Evolutionary conservation across 306 rosid genomes (phyloP).

Genomic region (Gastrolobium bilobum): DNA sequence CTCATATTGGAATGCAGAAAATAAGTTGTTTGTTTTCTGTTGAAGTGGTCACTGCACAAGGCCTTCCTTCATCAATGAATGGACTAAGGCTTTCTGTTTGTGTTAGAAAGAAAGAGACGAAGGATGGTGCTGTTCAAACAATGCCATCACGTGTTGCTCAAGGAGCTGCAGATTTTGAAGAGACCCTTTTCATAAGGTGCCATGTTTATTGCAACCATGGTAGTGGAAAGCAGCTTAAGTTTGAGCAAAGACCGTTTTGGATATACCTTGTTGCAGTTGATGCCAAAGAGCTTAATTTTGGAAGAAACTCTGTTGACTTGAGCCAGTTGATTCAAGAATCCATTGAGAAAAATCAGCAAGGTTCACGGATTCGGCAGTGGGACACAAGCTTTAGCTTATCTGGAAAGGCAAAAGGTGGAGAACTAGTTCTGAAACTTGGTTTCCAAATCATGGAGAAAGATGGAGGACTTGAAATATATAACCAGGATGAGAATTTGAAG

Average conservation of each 20-base stretch:
- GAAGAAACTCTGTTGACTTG: conserved; percentile 73
- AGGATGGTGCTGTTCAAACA: conserved; percentile 85
- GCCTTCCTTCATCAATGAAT: conserved; percentile 90
- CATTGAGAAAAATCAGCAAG: conserved; percentile 68
- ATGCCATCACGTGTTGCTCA: conserved; percentile 90
- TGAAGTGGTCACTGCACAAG: conserved; percentile 77
- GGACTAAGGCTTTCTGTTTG: conserved; percentile 86
- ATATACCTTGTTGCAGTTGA: conserved; percentile 82
- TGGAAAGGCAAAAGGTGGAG: conserved; percentile 93
- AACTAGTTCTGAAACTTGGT: conserved; percentile 77
- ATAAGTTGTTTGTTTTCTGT: conserved; percentile 83
- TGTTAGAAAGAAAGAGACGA: conserved; percentile 87
- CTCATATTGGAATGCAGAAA: conserved; percentile 85
- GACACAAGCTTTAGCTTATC: conserved; percentile 70
- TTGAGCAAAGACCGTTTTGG: conserved; percentile 83
- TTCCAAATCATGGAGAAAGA: conserved; percentile 93
- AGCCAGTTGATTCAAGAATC: conserved; percentile 82
- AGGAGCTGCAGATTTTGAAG: conserved; percentile 94
- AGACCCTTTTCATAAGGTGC: conserved; percentile 84
- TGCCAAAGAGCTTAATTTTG: conserved; percentile 83
- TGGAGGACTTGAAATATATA: conserved; percentile 78
- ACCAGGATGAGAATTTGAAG: conserved; percentile 57
- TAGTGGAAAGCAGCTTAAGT: conserved; percentile 62
- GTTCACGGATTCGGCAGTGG: conserved; percentile 82
- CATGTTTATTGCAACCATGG: conserved; percentile 70